Base-by-base conservation (phyloP, 2,329 filamentous ascomycete genomes). In the Diaporthe sp. region DNA sequence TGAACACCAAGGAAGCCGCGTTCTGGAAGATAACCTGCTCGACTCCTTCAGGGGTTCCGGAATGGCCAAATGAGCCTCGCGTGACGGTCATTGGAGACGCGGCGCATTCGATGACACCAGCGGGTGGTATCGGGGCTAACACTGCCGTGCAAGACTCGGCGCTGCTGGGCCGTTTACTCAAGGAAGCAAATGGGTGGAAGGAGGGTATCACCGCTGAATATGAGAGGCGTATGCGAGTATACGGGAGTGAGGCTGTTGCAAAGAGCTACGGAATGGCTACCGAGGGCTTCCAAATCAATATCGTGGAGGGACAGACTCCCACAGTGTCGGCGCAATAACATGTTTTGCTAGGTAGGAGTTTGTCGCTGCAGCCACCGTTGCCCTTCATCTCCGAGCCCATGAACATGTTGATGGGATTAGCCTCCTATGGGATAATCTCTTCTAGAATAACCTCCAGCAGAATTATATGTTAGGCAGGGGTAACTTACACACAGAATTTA, bases 1-100 rank as follows among this genome's bases (percentile, higher is more conserved):
- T 92, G 88, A 79, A 83, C 7, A 88, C 87, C 72, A 76, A 81
- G 0, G 89, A 92, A 76, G 88, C 91, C 0, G 90, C 91, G 0
- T 92, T 93, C 76, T 92, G 90, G 89, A 92, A 92, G 77, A 92
- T 93, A 63, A 92, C 90, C 2, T 92, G 89, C 76, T 92, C 90
- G 0, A 87, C 85, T 0, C 91, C 90, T 0, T 84, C 84, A 0
- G 90, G 90, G 1, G 89, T 92, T 0, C 91, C 91, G 0, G 84
- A 88, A 58, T 92, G 91, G 91, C 77, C 82, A 12, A 92, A 90
- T 58, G 86, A 91, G 70, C 85, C 87, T 0, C 85, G 90, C 0
- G 89, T 91, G 13, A 91, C 89, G 0, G 83, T 91, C 0, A 88
- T 91, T 71, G 90, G 90, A 1, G 89, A 91, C 77, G 89, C 89